Conservation (phyloP, 495 filamentous ascomycete genomes). For the Penicillium chermesinum region DNA sequence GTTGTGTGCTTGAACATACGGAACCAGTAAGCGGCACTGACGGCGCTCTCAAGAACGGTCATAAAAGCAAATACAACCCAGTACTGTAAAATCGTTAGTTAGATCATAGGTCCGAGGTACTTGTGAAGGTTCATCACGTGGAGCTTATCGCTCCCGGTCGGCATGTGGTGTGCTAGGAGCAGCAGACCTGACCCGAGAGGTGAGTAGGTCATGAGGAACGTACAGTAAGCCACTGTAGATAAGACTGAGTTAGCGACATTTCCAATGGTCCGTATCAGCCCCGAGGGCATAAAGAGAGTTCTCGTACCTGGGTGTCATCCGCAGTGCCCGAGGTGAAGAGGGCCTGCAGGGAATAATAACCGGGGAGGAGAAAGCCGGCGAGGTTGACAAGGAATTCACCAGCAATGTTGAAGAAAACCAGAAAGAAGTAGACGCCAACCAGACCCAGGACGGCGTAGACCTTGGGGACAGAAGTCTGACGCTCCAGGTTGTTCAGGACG, state of each 20-base stretch:
- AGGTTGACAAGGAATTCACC: constrained; percentile 95
- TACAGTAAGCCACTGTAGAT: constrained; percentile 61
- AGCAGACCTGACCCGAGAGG: constrained; percentile 1
- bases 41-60: constrained; percentile 85
- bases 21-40: constrained; percentile 98
- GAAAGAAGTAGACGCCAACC: constrained; percentile 85
- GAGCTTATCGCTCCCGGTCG: constrained; percentile 13
- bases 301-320: constrained; percentile 84
- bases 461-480: constrained; percentile 90
- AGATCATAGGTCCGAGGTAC: constrained; percentile 6
- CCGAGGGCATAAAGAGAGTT: constrained; percentile 7
- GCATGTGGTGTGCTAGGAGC: constrained; percentile 10
- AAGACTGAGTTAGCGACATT: constrained; percentile 11
- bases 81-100: constrained; percentile 55
- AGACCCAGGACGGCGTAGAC: constrained; percentile 90
- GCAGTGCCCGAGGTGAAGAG: constrained; percentile 74
- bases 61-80: constrained; percentile 96
- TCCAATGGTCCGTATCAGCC: neutral
- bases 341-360: constrained; percentile 90
- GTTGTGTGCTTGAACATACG: constrained; percentile 51
- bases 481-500: constrained; percentile 91
- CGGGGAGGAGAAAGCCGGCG: constrained; percentile 89
- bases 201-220: constrained; percentile 30
- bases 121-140: constrained; percentile 19
- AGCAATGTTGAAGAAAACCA: constrained; percentile 98